A percentile compares a stretch with the other conserved stretches of the same genome.
Evolutionary conservation across 768 basidiomycete genomes (phyloP).

Genomic region (Leccinum boreale): DNA sequence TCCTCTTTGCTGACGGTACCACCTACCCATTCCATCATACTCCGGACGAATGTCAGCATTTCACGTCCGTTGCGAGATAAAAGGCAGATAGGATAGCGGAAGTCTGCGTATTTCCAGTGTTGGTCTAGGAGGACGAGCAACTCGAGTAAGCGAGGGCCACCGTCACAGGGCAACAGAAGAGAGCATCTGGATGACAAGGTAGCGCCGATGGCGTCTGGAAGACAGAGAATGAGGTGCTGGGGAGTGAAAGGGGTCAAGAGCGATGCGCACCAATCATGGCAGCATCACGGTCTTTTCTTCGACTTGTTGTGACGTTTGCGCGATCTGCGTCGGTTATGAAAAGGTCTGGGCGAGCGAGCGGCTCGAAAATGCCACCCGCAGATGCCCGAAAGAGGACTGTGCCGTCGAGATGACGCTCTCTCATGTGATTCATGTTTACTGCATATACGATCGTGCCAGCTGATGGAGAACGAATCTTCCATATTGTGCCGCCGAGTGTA

Average conservation of each 20-base stretch:
- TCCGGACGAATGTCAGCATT: slow-evolving; percentile 90
- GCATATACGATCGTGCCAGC: slow-evolving; percentile 95
- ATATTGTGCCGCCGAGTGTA: slow-evolving; percentile 93
- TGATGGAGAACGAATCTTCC: slow-evolving; percentile 98
- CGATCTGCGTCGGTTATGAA: slow-evolving; percentile 92
- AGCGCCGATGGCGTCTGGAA: slow-evolving; percentile 79
- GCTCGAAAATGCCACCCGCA: slow-evolving; percentile 80
- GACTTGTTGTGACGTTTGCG: slow-evolving; percentile 76
- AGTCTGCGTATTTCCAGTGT: slow-evolving; percentile 90
- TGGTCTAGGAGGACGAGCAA: slow-evolving; percentile 95
- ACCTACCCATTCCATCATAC: slow-evolving; percentile 99
- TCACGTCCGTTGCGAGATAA: slow-evolving; percentile 87
- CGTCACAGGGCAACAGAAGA: slow-evolving; percentile 87
- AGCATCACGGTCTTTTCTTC: slow-evolving; percentile 86
- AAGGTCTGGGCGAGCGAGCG: slow-evolving; percentile 84
- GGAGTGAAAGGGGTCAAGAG: not conserved
- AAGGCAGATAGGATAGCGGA: slow-evolving; percentile 89
- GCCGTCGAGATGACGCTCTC: slow-evolving; percentile 92
- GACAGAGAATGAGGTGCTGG: not conserved
- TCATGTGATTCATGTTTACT: slow-evolving; percentile 93
- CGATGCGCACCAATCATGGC: slow-evolving; percentile 70
- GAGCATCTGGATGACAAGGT: slow-evolving; percentile 81
- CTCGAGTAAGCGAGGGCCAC: slow-evolving; percentile 92
- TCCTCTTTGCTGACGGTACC: slow-evolving; percentile 93
- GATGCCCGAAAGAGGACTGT: slow-evolving; percentile 79